Percentiles rank a stretch among this genome's conserved stretches.
phyloP scores from a whole-genome alignment of 139 green algal genomes.

The Volvox reticuliferus region DNA sequence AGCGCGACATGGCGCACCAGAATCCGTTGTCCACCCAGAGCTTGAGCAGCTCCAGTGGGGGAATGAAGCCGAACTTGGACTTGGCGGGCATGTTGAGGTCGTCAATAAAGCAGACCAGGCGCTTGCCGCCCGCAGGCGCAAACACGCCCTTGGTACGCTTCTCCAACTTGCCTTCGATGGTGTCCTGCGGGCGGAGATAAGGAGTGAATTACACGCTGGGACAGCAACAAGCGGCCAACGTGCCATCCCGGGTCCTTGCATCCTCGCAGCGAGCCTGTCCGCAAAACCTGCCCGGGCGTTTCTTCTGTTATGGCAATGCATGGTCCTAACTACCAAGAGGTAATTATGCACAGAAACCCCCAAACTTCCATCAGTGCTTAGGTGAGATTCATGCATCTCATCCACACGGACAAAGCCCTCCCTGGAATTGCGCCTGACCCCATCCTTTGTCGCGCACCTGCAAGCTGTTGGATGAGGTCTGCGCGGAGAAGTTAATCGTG shows the following conservation, averaged over 20 bases:
- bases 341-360: too few species aligned
- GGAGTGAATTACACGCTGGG: too few species aligned
- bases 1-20: conserved; percentile 65
- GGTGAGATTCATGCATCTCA: too few species aligned
- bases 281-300: too few species aligned
- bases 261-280: too few species aligned
- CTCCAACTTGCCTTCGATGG: conserved; percentile 88
- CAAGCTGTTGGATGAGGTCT: conserved; percentile 76
- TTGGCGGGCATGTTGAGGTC: conserved; percentile 88
- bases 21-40: conserved; percentile 91
- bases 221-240: too few species aligned
- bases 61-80: conserved; percentile 86
- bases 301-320: too few species aligned
- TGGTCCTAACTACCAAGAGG: too few species aligned
- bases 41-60: conserved; percentile 90
- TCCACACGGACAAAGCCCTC: not conserved
- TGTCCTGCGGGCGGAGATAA: conserved; percentile 62
- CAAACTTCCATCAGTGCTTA: too few species aligned
- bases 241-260: too few species aligned
- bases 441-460: conserved; percentile 53
- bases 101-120: conserved; percentile 80
- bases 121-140: conserved; percentile 81
- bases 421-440: not conserved
- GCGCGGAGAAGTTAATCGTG: conserved; percentile 85
- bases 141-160: conserved; percentile 92